Evolutionary conservation across 805 yeast species (phyloP).

Genomic region (Osmozyma mogii): DNA sequence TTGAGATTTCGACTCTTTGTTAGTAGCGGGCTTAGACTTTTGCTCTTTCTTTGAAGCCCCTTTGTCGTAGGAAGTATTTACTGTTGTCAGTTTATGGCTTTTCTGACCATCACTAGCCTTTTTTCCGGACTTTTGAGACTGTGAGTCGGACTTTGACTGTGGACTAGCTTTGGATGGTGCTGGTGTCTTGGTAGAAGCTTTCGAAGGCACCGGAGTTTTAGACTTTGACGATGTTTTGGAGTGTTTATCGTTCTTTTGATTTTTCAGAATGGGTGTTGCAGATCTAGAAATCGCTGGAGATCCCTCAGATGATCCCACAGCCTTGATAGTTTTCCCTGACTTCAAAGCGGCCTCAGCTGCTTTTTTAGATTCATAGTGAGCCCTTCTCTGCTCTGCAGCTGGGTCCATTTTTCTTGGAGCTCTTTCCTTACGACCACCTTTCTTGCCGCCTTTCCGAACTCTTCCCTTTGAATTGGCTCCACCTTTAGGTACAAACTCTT

Average conservation of each 20-base stretch:
- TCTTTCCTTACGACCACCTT: conserved; percentile 14
- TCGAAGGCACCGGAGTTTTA: not conserved
- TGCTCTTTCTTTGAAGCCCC: conserved; percentile 1
- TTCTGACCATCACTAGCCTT: conserved; percentile 3
- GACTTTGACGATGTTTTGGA: conserved; percentile 1
- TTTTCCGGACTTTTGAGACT: too few species aligned
- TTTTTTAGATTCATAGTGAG: conserved; percentile 27
- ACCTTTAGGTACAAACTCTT: conserved; percentile 26
- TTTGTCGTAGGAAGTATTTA: conserved; percentile 1
- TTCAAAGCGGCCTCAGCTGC: conserved; percentile 25
- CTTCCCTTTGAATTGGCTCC: conserved; percentile 19
- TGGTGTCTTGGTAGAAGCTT: not conserved
- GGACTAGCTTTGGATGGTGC: not conserved
- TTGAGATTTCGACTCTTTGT: too few species aligned
- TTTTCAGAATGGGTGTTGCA: conserved; percentile 6
- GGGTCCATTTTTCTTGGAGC: conserved; percentile 18
- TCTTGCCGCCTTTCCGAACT: conserved; percentile 24
- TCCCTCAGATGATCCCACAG: conserved; percentile 24
- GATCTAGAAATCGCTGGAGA: conserved; percentile 8
- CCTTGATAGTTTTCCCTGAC: conserved; percentile 31
- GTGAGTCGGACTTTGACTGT: conserved; percentile 2
- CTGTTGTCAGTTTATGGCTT: not conserved
- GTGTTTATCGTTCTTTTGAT: too few species aligned
- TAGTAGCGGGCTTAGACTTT: too few species aligned
- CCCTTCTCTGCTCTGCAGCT: conserved; percentile 29